A percentile compares a stretch with the other conserved stretches of the same genome.
These are phyloP conservation scores for Darksidea phi DNA, from an alignment of 495 filamentous ascomycete species.

Conservation along the genomic window DNA sequence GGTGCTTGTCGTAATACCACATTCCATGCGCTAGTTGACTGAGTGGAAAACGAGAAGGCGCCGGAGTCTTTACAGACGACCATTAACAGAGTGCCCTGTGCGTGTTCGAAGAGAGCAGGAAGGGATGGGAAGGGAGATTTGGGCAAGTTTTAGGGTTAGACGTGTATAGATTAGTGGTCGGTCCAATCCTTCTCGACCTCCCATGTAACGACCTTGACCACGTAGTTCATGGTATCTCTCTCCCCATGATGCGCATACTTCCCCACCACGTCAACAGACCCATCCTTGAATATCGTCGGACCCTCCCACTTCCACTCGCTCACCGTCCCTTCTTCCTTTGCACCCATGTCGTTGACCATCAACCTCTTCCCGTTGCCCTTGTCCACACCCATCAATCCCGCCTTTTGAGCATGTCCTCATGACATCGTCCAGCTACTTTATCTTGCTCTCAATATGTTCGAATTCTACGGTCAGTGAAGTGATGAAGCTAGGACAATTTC, in stretches of 20 bases:
- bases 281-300: slow-evolving; percentile 1
- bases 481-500: background rate
- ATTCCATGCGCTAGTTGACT: too few species aligned
- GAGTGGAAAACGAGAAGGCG: too few species aligned
- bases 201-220: slow-evolving; percentile 1
- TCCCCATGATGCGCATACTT: background rate
- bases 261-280: background rate
- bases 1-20: too few species aligned
- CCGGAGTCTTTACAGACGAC: too few species aligned
- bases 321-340: background rate
- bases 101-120: too few species aligned
- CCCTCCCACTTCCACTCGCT: slow-evolving; percentile 10
- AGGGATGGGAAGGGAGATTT: too few species aligned
- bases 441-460: slow-evolving; percentile 4
- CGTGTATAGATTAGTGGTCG: too few species aligned
- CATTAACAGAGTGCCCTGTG: too few species aligned
- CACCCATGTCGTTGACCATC: background rate
- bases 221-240: slow-evolving; percentile 1
- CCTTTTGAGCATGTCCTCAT: background rate
- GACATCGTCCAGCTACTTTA: background rate
- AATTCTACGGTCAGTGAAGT: slow-evolving; percentile 1
- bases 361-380: background rate
- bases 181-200: slow-evolving; percentile 1
- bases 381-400: background rate
- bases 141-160: too few species aligned